Conservation (phyloP, 805 yeast genomes). For the Brettanomyces anomalus region DNA sequence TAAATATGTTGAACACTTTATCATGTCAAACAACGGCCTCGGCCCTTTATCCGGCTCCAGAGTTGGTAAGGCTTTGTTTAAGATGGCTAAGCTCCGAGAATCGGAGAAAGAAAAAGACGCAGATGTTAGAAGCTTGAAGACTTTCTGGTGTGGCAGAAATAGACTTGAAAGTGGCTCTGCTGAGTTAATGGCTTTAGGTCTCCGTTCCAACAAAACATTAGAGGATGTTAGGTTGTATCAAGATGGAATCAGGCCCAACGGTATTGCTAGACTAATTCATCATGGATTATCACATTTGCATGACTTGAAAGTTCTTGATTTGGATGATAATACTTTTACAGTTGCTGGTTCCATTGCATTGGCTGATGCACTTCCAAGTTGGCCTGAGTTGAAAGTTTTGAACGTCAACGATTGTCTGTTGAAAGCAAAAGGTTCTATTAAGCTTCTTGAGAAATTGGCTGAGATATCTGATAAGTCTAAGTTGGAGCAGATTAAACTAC, state of each 20-base stretch:
- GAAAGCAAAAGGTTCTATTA: conserved; percentile 65
- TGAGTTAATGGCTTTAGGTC: conserved; percentile 73
- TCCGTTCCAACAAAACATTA: conserved; percentile 62
- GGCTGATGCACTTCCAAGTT: conserved; percentile 47
- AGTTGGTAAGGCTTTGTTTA: conserved; percentile 78
- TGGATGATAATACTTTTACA: conserved; percentile 95
- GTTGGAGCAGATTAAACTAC: conserved; percentile 59
- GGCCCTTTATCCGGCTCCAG: conserved; percentile 97
- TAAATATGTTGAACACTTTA: conserved; percentile 72
- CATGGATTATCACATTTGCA: conserved; percentile 62
- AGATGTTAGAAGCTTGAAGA: conserved; percentile 45
- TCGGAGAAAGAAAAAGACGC: conserved; percentile 17
- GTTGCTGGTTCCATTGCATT: conserved; percentile 53
- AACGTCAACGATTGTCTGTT: conserved; percentile 85
- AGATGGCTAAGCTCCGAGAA: conserved; percentile 48
- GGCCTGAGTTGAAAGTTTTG: conserved; percentile 68
- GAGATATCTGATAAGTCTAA: conserved; percentile 24
- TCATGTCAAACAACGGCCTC: conserved; percentile 91
- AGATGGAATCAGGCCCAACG: conserved; percentile 95
- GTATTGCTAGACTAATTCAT: conserved; percentile 64
- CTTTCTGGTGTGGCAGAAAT: conserved; percentile 95
- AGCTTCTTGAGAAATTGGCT: conserved; percentile 39
- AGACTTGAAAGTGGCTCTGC: conserved; percentile 94
- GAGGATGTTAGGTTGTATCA: conserved; percentile 78
- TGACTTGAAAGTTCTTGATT: conserved; percentile 60